Evolutionary conservation across 73 alveolate species (phyloP), one percentile per base, ranked within the genome.

Genomic region (Tetrahymena malaccensis): DNA sequence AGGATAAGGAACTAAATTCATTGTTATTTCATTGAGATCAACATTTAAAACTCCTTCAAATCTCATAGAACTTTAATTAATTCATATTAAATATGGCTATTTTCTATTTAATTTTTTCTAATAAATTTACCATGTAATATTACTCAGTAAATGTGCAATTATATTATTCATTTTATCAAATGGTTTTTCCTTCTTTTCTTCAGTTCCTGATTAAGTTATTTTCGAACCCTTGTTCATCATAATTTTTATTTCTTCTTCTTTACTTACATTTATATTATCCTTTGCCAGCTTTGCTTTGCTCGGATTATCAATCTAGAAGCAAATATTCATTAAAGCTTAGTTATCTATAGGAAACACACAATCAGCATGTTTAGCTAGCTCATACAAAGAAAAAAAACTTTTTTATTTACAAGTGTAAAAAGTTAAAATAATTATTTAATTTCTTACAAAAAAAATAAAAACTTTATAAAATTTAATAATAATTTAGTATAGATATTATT

Each of bases 1-100:
- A 35, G 99, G 99, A 97, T 97, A 99, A 0, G 99, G 99, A 22
- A 99, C 99, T 95, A 99, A 96, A 96, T 99, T 99, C 99, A 99
- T 99, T 1, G 99, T 99, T 95, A 99, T 99, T 97, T 99, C 99
- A 95, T 99, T 99, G 95, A 99, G 96, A 97, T 99, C 99, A 35
- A 99, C 99, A 96, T 99, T 99, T 70, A 99, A 96, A 37, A 99
- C 99, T 11, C 99, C 99, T 96, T 99, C 99, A 94, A 99, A 99
- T 94, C 99, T 93, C 99, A 99, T 99, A 8, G 99, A 99, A 94
- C 99, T 97, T 27, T 38, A 21, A 21, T 38, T 38, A 34, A 85
- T 31, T n/a, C 5, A 27, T 5, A 17, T 85, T 34, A 3, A 70
- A 0, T 19, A n/a, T 70, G n/a, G n/a, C n/a, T n/a, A n/a, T n/a